Conservation (phyloP, 1,284 basidiomycete genomes). For the Ceratobasidium sp. region DNA sequence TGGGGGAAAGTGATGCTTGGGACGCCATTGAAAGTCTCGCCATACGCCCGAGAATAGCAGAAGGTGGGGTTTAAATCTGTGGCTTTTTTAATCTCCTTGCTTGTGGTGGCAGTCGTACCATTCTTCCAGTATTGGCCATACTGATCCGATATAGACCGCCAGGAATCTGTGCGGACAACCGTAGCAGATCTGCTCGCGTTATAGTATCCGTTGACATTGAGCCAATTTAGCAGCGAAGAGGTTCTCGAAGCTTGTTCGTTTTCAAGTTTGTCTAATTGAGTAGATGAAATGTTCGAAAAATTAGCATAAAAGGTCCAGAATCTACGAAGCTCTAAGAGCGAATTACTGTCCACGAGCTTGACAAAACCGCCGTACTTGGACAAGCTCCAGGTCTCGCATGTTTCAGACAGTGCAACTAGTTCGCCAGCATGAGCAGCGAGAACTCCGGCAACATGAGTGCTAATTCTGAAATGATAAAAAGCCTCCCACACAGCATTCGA, state of each 20-base stretch:
- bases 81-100: slow-evolving; percentile 53
- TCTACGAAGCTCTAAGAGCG: slow-evolving; percentile 61
- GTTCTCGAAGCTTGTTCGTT: not conserved
- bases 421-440: slow-evolving; percentile 61
- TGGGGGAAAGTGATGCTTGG: slow-evolving; percentile 57
- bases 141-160: slow-evolving; percentile 49
- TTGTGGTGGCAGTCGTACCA: slow-evolving; percentile 59
- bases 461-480: slow-evolving; percentile 69
- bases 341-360: slow-evolving; percentile 59
- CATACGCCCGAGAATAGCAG: slow-evolving; percentile 59
- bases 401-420: slow-evolving; percentile 60
- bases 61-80: slow-evolving; percentile 65
- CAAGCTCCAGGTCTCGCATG: slow-evolving; percentile 62
- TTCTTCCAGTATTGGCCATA: slow-evolving; percentile 61
- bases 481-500: slow-evolving; percentile 65
- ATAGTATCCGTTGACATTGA: not conserved
- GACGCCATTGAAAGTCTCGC: slow-evolving; percentile 62
- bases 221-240: not conserved
- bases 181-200: slow-evolving; percentile 60
- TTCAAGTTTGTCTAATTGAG: slow-evolving; percentile 27
- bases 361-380: slow-evolving; percentile 62
- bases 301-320: slow-evolving; percentile 62
- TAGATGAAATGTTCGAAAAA: slow-evolving; percentile 50
- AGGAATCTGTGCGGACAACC: slow-evolving; percentile 52
- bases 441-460: slow-evolving; percentile 58